A percentile compares a stretch with the other conserved stretches of the same genome.
phyloP scores from a whole-genome alignment of 306 rosid genomes.

The Rosa chinensis region DNA sequence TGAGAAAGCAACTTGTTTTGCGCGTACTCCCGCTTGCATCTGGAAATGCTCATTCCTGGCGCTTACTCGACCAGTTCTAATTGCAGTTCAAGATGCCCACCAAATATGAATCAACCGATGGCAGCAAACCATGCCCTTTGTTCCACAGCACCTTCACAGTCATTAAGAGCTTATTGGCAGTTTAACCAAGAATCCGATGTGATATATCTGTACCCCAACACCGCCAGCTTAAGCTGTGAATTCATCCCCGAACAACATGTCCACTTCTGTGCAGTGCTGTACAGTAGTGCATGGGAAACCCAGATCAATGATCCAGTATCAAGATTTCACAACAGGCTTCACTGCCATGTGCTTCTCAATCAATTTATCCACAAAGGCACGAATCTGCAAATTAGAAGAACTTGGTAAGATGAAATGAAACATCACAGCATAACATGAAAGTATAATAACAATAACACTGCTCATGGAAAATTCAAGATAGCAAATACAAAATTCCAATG shows the following conservation, averaged over 20 bases:
- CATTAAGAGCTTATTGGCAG: conserved; percentile 23
- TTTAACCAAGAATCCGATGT: conserved; percentile 22
- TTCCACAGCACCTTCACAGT: conserved; percentile 29
- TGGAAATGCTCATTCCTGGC: conserved; percentile 11
- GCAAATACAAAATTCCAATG: background rate
- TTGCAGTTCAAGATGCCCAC: conserved; percentile 26
- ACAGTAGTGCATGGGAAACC: conserved; percentile 24
- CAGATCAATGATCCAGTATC: conserved; percentile 33
- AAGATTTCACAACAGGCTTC: conserved; percentile 51
- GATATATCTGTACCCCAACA: conserved; percentile 17
- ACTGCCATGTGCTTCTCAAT: conserved; percentile 79
- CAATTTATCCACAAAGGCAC: conserved; percentile 87
- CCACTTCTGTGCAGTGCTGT: conserved; percentile 21
- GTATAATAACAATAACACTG: background rate
- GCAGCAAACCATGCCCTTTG: conserved; percentile 25
- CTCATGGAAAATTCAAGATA: background rate
- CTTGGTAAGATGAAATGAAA: conserved; percentile 29
- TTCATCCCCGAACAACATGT: conserved; percentile 31
- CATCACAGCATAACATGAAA: conserved; percentile 19
- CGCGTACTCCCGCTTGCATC: conserved; percentile 11
- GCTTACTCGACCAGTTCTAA: conserved; percentile 15
- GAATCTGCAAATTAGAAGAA: conserved; percentile 60
- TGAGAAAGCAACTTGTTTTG: conserved; percentile 25
- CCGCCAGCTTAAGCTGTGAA: conserved; percentile 34
- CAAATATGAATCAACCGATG: conserved; percentile 21